These are phyloP conservation scores for Pleurotus platypus DNA, from an alignment of 768 basidiomycete genomes.

Conservation along the genomic window DNA sequence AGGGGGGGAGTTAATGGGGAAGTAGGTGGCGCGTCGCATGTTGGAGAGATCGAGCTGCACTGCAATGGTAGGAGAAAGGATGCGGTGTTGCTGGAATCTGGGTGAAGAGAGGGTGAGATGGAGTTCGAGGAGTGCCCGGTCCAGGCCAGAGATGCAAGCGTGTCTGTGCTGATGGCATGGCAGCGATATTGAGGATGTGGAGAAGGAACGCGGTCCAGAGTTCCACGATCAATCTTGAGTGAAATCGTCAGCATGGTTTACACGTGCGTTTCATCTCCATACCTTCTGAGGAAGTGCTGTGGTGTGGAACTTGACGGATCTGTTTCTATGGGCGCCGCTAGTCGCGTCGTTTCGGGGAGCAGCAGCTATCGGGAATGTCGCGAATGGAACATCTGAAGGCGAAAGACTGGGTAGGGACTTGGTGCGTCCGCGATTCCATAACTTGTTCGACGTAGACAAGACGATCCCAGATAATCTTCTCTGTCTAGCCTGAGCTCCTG, in stretches of 20 bases:
- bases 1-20: slow-evolving; percentile 3
- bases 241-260: no score
- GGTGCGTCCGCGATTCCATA: background rate
- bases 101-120: slow-evolving; percentile 9
- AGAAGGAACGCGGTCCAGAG: background rate
- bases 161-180: slow-evolving; percentile 22
- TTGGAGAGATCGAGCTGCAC: slow-evolving; percentile 5
- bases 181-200: slow-evolving; percentile 19
- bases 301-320: background rate
- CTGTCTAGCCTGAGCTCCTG: background rate
- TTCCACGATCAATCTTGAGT: background rate
- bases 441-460: no score
- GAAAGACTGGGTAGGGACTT: background rate
- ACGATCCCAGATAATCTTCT: background rate
- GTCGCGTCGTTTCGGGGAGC: background rate
- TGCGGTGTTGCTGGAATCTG: slow-evolving; percentile 6
- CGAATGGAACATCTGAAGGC: background rate
- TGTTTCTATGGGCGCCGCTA: background rate
- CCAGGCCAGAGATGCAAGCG: slow-evolving; percentile 28
- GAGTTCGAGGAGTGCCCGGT: slow-evolving; percentile 19
- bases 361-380: no score
- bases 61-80: slow-evolving; percentile 6
- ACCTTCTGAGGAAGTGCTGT: background rate
- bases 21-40: background rate
- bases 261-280: no score